Conservation (phyloP, 2,329 filamentous ascomycete species). For the Didymella arachidicola region DNA sequence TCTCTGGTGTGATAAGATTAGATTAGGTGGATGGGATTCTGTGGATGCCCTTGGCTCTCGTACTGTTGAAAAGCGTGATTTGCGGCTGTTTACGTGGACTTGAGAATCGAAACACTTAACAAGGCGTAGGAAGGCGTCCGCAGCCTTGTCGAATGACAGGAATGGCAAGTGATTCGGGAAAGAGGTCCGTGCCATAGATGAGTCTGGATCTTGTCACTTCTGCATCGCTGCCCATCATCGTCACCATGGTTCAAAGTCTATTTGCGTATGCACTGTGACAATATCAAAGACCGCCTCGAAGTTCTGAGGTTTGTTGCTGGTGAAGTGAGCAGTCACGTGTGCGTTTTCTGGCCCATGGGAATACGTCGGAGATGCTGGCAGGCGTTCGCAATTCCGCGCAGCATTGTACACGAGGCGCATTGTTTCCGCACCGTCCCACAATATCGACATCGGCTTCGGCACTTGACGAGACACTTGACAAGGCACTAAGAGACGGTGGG, state of each 20-base stretch:
- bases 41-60: not conserved
- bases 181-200: slow-evolving; percentile 9
- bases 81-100: not conserved
- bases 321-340: slow-evolving; percentile 1
- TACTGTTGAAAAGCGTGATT: not conserved
- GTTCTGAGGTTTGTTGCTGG: not conserved
- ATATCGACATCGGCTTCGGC: not conserved
- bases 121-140: not conserved
- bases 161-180: not conserved
- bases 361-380: slow-evolving; percentile 4
- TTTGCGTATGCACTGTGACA: not conserved
- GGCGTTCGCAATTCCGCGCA: slow-evolving; percentile 3
- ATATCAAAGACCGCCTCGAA: not conserved
- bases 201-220: slow-evolving; percentile 11
- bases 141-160: not conserved
- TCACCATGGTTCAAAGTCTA: not conserved
- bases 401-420: not conserved
- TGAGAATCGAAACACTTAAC: not conserved
- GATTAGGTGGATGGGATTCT: not conserved
- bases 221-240: slow-evolving; percentile 20
- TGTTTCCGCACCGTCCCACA: not conserved
- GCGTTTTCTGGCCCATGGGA: not conserved
- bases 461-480: not conserved
- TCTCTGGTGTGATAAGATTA: slow-evolving; percentile 17
- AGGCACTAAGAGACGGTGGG: not conserved